Evolutionary conservation across 2,329 filamentous ascomycete species (phyloP), one percentile per base, ranked within the genome.

Genomic region (Simplicillium sp.): DNA sequence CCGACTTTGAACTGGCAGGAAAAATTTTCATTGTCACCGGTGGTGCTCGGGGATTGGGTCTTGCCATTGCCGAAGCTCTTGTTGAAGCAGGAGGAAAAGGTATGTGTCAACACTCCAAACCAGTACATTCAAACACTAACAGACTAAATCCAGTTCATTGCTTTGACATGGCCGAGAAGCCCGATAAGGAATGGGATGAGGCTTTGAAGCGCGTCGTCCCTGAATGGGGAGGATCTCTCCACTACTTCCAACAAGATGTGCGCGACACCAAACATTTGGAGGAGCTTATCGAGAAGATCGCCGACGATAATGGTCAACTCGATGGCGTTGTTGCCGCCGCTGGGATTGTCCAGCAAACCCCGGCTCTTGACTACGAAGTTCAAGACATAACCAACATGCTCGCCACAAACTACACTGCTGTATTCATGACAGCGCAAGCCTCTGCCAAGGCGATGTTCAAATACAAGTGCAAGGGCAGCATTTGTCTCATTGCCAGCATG

Each of bases 61-160:
- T 90, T 15, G 76, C 80, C 6, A 75, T 88, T 51, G 76, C 82
- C 1, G 83, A 89, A 52, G 83, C 80, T 1, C 62, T 89, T 12
- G 66, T 86, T 11, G 83, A 89, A 59, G 84, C 84, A 17, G 84
- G 85, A 15, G 85, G 82, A 17, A 84, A 67, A 48, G 74, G 75
- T 77, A 50, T 37, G 54, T 33, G 29, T 33, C 8, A 12, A 11
- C 12, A 38, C 16, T 12, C 28, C 12, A 4, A 17, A 39, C 14
- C 33, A 29, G 7, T 14, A 15, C 20, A 28, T 4, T 4, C 14
- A 14, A 8, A 12, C 17, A 2, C 28, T 31, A 20, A 14, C 39
- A 43, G 3, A 45, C 35, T 3, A 9, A 14, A 11, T 25, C 14
- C 36, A 74, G 75, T 78, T 4, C 78, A 78, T 52, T 75, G 72